Evolutionary conservation across 2,329 filamentous ascomycete genomes (phyloP), one percentile per base, ranked within the genome.

Genomic region (Penicillium sp.): DNA sequence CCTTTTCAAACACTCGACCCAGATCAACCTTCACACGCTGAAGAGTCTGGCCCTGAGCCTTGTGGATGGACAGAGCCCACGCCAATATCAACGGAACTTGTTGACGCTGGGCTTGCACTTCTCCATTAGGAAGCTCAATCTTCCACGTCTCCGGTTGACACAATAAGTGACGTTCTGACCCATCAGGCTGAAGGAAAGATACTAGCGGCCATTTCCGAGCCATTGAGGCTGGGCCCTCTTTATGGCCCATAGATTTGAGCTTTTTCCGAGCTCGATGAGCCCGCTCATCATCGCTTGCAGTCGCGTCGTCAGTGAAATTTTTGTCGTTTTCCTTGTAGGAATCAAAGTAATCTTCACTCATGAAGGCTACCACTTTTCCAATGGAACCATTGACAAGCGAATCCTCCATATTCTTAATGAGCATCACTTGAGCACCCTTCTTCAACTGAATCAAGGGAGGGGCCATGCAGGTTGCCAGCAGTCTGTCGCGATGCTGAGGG

Each of bases 391-490:
- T 99, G 65, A 97, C 94, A 0, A 99, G 82, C 0, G 85, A 87
- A 39, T 96, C 91, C 69, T 99, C 94, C 77, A 97, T 88, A 67
- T 99, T 99, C 75, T 99, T 99, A 81, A 99, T 97, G n/a, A 99
- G 80, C 94, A 99, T 99, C 44, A 99, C 95, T 71, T 99, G 95
- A 0, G 94, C 91, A 10, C 92, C 91, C 61, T 94, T 88, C 74
- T 97, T 97, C 31, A 99, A 77, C 34, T 89, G 85, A 21, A 99
- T 84, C 0, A 76, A 70, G 65, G 88, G 88, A 0, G 94, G 92
- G 0, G 94, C 92, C 90, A 99, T 97, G 85, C 95, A 96, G 69
- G 93, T 96, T 6, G 84, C 75, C 6, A 99, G 79, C 0, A 97
- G 75, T 69, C 87, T 92, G 45, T 96, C 91, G 33, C 90, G 87